phyloP scores from a whole-genome alignment of 495 filamentous ascomycete genomes.

The Barbatosphaeria neglecta region DNA sequence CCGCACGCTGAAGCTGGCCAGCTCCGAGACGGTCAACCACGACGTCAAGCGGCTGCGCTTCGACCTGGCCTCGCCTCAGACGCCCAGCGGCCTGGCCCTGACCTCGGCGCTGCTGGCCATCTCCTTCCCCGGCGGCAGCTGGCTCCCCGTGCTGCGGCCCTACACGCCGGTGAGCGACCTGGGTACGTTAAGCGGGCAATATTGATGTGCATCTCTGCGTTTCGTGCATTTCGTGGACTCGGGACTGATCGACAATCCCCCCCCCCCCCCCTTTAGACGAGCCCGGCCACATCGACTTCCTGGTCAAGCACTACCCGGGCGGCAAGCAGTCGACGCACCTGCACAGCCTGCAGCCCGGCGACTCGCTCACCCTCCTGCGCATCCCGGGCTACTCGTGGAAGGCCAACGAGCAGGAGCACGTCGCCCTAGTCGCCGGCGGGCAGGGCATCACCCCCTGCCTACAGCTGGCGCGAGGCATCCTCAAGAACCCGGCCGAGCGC shows the following conservation, averaged over 20 bases:
- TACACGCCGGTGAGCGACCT: conserved; percentile 49
- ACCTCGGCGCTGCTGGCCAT: conserved; percentile 47
- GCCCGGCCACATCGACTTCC: conserved; percentile 42
- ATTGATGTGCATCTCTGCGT: no score
- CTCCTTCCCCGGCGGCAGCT: conserved; percentile 38
- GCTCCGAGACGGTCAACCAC: conserved; percentile 47
- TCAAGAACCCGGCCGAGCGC: conserved; percentile 48
- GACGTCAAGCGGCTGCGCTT: conserved; percentile 56
- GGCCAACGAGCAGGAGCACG: conserved; percentile 41
- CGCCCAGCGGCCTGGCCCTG: conserved; percentile 38
- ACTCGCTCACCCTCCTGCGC: conserved; percentile 41
- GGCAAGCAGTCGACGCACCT: conserved; percentile 50
- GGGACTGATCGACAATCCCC: no score
- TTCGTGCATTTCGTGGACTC: no score
- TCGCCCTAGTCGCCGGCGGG: conserved; percentile 51
- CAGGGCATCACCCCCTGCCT: conserved; percentile 55
- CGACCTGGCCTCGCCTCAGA: conserved; percentile 39
- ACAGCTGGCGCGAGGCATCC: conserved; percentile 48
- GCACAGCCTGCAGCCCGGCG: conserved; percentile 49
- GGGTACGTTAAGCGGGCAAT: no score
- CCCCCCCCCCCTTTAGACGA: no score
- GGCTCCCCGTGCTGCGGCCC: conserved; percentile 42
- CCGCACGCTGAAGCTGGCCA: conserved; percentile 29
- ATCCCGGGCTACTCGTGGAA: conserved; percentile 43
- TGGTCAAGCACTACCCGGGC: conserved; percentile 54